These are phyloP conservation scores for Penicillium cinerascens DNA, from an alignment of 495 filamentous ascomycete genomes.

Conservation along the genomic window DNA sequence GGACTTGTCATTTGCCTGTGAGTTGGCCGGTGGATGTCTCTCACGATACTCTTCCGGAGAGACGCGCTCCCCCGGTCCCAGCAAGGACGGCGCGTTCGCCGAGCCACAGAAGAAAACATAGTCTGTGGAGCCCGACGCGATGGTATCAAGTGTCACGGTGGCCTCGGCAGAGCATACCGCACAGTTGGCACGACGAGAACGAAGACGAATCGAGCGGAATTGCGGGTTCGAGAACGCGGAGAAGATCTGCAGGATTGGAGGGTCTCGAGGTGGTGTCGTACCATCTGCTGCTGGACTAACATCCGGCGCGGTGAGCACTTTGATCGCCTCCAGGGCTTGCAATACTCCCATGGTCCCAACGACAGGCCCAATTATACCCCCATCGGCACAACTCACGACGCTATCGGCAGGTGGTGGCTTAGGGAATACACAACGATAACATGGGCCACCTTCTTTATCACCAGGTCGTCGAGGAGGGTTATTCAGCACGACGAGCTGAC, in stretches of 20 bases:
- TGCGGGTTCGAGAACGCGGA: constrained; percentile 64
- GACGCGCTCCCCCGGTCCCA: constrained; percentile 60
- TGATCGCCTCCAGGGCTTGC: constrained; percentile 87
- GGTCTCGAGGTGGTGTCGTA: constrained; percentile 27
- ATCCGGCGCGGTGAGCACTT: constrained; percentile 53
- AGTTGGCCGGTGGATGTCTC: constrained; percentile 11
- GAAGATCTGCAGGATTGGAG: constrained; percentile 61
- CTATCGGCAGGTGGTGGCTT: constrained; percentile 77
- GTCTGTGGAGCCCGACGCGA: constrained; percentile 63
- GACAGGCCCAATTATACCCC: constrained; percentile 86
- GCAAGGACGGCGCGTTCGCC: constrained; percentile 42
- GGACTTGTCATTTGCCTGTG: neutral
- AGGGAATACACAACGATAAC: constrained; percentile 91
- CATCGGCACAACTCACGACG: constrained; percentile 81
- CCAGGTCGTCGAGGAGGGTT: constrained; percentile 48
- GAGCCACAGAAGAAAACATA: constrained; percentile 78
- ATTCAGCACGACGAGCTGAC: constrained; percentile 81
- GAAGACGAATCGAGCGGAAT: constrained; percentile 72
- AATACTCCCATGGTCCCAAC: constrained; percentile 93
- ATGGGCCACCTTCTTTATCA: constrained; percentile 60
- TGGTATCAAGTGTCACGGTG: constrained; percentile 57
- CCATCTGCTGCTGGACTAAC: neutral
- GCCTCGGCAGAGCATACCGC: constrained; percentile 66
- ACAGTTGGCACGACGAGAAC: constrained; percentile 62
- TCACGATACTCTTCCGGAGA: constrained; percentile 51